Base-by-base conservation (phyloP, 1,139 yeast genomes). In the Sugiyamaella novakii region DNA sequence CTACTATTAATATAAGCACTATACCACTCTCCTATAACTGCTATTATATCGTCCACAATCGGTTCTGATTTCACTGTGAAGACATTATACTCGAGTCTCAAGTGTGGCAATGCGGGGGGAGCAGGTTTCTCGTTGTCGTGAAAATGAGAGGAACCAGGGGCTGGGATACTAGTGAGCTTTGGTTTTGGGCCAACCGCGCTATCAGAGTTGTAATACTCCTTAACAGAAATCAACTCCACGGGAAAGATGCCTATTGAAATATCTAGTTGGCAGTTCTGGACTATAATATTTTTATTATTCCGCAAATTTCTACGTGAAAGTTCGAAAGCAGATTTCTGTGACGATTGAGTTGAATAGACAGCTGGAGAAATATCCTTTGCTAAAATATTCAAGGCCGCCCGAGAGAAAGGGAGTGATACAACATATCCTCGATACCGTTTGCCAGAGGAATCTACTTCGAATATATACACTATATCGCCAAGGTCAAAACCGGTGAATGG, bases 381-480 rank as follows among this genome's bases (percentile, higher is more conserved):
- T 5, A 18, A n/a, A 5, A 34, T 19, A 47, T 58, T 59, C 50
- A 64, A 60, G 2, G 65, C 63, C 10, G 64, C 52, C 44, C 58
- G 64, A 21, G 64, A 61, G 10, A 57, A 50, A 6, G 69, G 67
- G 6, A 63, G 49, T 8, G 63, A 53, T 10, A 67, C 72, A 3
- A 79, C 75, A 65, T 87, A 87, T 15, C 91, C 96, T 60, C 96
- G 76, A 30, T 83, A 89, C 96, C 96, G 87, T 53, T 78, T 78
- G 12, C 74, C 74, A 40, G 66, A 55, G 39, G 72, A 72, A 56
- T 78, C 78, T 25, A 82, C 74, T 65, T 88, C 96, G 62, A 88
- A 86, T 29, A 87, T 72, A 65, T 78, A 87, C 25, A 87, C 81
- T 55, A 84, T 87, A 64, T 88, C 95, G 30, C 96, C 96, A 17